These are phyloP conservation scores for Leptographium flavum DNA, from an alignment of 2,329 filamentous ascomycete species.

Conservation along the genomic window DNA sequence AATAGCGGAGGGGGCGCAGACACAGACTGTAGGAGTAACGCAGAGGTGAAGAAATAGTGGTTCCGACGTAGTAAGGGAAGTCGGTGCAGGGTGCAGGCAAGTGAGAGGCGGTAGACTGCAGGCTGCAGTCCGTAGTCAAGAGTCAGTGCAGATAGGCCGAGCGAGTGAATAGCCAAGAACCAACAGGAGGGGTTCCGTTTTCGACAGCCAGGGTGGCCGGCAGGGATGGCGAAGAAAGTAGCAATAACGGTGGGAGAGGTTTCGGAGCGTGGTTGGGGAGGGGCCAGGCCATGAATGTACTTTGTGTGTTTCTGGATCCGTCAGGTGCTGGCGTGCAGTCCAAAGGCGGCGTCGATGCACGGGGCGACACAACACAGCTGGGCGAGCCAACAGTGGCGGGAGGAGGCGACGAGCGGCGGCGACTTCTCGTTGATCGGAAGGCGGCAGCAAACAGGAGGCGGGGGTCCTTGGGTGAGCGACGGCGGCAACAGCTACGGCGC, in stretches of 20 bases:
- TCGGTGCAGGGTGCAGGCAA: neutral
- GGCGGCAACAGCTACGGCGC: neutral
- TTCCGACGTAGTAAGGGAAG: neutral
- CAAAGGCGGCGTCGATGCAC: no score
- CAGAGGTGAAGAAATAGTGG: conserved; percentile 1
- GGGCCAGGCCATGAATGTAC: neutral
- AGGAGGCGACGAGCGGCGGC: neutral
- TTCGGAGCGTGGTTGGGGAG: conserved; percentile 3
- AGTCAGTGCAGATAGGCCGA: neutral
- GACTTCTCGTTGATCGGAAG: neutral
- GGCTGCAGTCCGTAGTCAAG: neutral
- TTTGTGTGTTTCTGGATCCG: neutral
- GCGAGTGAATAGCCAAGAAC: no score
- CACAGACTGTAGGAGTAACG: neutral
- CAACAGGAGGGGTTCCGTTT: neutral
- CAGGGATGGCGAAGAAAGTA: conserved; percentile 3
- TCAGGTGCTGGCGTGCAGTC: neutral
- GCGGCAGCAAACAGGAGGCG: neutral
- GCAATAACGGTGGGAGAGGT: conserved; percentile 1
- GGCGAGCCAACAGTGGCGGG: neutral
- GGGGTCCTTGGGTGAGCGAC: no score
- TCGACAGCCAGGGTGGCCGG: neutral
- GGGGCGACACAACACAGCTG: neutral
- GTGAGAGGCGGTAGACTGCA: no score
- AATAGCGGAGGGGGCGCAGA: neutral